phyloP scores from a whole-genome alignment of 495 filamentous ascomycete species.

The Penicillium goetzii region DNA sequence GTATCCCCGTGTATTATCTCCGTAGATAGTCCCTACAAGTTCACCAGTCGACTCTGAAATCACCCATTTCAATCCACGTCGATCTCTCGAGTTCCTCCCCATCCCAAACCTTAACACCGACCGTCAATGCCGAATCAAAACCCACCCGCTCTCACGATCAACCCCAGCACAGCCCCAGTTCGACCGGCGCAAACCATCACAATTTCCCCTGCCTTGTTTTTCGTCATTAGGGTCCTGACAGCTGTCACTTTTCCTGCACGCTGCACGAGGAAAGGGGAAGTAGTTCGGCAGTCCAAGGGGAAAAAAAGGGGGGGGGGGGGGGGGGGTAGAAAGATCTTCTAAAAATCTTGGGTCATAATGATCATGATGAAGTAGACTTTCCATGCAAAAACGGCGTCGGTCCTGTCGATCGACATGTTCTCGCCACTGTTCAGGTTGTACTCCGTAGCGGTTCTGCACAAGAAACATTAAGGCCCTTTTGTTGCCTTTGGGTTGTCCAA shows the following conservation, averaged over 20 bases:
- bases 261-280: conserved; percentile 4
- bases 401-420: not conserved
- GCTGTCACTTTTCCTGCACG: conserved; percentile 10
- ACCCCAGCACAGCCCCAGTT: conserved; percentile 1
- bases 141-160: not conserved
- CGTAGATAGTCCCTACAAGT: not conserved
- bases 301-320: not conserved
- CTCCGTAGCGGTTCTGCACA: not conserved
- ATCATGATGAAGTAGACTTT: not conserved
- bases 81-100: conserved; percentile 1
- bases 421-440: not conserved
- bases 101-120: conserved; percentile 7
- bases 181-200: conserved; percentile 10
- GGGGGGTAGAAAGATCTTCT: too few relatives aligned
- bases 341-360: not conserved
- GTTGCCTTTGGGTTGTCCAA: not conserved
- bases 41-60: not conserved
- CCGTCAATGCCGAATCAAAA: conserved; percentile 7
- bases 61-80: not conserved
- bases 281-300: not conserved
- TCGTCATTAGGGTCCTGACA: conserved; percentile 6
- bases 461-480: not conserved
- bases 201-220: conserved; percentile 17
- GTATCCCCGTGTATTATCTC: not conserved
- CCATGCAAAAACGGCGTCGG: not conserved